Conservation (phyloP, 225 moss, liverwort and hornwort species). For the Bryum argenteum region DNA sequence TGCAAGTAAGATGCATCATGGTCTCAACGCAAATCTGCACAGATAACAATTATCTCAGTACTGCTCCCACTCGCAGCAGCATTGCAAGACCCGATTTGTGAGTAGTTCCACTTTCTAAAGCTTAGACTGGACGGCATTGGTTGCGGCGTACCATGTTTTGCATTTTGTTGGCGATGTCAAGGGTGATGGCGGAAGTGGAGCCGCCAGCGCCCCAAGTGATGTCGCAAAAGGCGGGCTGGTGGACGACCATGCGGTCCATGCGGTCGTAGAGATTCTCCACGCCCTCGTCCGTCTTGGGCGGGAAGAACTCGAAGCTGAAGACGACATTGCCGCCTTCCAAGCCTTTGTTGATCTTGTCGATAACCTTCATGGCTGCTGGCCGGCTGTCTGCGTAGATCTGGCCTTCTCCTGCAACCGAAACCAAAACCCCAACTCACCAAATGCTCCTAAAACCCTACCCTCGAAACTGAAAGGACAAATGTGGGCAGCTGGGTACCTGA, state of each 20-base stretch:
- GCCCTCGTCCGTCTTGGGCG: conserved; percentile 97
- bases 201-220: conserved; percentile 80
- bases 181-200: conserved; percentile 83
- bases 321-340: conserved; percentile 74
- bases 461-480: too few relatives aligned
- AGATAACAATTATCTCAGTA: not conserved
- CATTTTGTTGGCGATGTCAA: conserved; percentile 68
- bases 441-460: not conserved
- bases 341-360: conserved; percentile 95
- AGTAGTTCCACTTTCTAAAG: too few relatives aligned
- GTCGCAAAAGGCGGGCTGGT: conserved; percentile 86
- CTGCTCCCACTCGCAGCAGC: not conserved
- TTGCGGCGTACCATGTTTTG: conserved; percentile 79
- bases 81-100: not conserved
- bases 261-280: conserved; percentile 89
- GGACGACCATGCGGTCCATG: conserved; percentile 88
- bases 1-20: conserved; percentile 99
- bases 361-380: conserved; percentile 77
- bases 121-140: too few relatives aligned
- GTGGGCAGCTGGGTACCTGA: not conserved
- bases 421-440: not conserved
- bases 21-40: conserved; percentile 93
- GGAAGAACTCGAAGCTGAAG: conserved; percentile 96
- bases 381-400: conserved; percentile 21
- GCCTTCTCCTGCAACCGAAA: not conserved